These are phyloP conservation scores for Talaromyces nanjingensis DNA, from an alignment of 495 filamentous ascomycete genomes.

Conservation along the genomic window DNA sequence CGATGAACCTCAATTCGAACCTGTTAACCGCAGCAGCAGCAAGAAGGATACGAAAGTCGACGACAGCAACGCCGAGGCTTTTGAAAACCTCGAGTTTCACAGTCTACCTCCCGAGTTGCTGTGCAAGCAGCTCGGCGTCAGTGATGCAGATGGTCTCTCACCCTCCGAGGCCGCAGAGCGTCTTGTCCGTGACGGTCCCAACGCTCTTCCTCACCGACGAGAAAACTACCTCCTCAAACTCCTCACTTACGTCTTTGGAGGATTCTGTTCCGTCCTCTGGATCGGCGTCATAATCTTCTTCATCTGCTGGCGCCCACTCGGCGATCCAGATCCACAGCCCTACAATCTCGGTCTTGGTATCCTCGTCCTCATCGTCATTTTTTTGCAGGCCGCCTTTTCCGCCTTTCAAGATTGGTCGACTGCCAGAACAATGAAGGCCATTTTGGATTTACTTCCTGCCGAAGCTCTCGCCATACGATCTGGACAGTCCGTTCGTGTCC, in stretches of 20 bases:
- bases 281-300: conserved; percentile 58
- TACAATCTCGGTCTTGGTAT: conserved; percentile 63
- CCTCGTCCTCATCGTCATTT: conserved; percentile 56
- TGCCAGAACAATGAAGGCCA: conserved; percentile 55
- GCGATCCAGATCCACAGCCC: conserved; percentile 48
- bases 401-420: conserved; percentile 59
- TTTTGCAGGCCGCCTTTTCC: conserved; percentile 64
- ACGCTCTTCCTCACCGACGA: conserved; percentile 49
- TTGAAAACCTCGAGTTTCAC: conserved; percentile 46
- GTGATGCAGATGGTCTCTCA: conserved; percentile 43
- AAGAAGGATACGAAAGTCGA: conserved; percentile 1
- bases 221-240: conserved; percentile 44
- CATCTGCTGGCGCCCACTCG: conserved; percentile 63
- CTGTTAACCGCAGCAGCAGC: neutral
- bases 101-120: conserved; percentile 44
- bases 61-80: conserved; percentile 13
- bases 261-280: conserved; percentile 60
- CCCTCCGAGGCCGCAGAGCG: conserved; percentile 34
- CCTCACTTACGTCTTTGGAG: conserved; percentile 60
- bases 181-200: conserved; percentile 44
- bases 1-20: neutral
- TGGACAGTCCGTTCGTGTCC: conserved; percentile 33
- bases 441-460: conserved; percentile 62
- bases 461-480: conserved; percentile 50
- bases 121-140: conserved; percentile 44